Conservation (phyloP, 208 protist species). For the Trypanosoma platydactyli region DNA sequence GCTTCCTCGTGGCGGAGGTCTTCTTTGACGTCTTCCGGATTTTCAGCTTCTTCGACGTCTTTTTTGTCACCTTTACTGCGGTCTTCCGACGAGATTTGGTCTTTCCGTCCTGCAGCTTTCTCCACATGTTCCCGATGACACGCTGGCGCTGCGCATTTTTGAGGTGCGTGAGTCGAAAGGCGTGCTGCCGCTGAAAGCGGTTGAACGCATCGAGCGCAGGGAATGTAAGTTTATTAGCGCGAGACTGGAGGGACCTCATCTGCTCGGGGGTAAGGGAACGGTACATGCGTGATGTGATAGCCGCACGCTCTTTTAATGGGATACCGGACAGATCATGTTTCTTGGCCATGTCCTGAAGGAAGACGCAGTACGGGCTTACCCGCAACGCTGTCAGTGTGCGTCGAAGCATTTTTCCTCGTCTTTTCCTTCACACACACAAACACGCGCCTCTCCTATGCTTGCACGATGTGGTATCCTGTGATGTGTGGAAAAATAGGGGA, state of each 20-base stretch:
- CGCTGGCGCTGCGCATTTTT: constrained; percentile 59
- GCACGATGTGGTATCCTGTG: too few species aligned
- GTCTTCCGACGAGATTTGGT: not conserved
- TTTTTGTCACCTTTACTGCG: constrained; percentile 27
- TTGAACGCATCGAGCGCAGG: constrained; percentile 74
- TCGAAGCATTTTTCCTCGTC: constrained; percentile 48
- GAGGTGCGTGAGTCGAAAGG: constrained; percentile 53
- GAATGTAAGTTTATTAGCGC: constrained; percentile 42
- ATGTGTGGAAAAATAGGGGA: too few species aligned
- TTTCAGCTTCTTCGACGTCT: not conserved
- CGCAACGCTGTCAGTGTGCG: constrained; percentile 35
- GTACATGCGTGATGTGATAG: constrained; percentile 43
- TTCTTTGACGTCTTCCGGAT: constrained; percentile 6
- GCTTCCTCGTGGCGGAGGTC: constrained; percentile 12
- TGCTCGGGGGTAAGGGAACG: constrained; percentile 38
- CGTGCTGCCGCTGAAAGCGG: constrained; percentile 65
- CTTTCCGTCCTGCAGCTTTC: constrained; percentile 49
- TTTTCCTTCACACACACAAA: too few species aligned
- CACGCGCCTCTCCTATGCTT: too few species aligned
- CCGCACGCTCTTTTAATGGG: constrained; percentile 6
- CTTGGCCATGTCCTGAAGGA: constrained; percentile 47
- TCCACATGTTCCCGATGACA: constrained; percentile 67
- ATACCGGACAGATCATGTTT: constrained; percentile 34
- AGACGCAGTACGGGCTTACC: constrained; percentile 68
- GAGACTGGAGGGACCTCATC: constrained; percentile 38